Base-by-base conservation (phyloP, 257 asterid genomes). In the Nicotiana knightiana region DNA sequence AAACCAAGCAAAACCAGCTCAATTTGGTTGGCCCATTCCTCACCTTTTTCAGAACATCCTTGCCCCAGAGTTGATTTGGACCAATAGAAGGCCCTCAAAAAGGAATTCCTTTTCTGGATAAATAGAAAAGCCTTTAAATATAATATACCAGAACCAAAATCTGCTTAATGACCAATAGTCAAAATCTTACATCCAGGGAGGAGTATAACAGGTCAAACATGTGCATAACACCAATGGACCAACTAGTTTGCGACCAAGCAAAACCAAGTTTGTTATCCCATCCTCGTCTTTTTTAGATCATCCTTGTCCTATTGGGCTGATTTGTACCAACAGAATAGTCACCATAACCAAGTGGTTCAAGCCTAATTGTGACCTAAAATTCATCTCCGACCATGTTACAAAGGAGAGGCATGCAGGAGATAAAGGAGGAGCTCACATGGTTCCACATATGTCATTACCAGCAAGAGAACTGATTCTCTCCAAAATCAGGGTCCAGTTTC, bases 141-240 rank as follows among this genome's bases (percentile, higher is more conserved):
- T 64, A 30, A 12, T 12, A 64, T 64, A 67, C 26, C 66, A 80
- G n/a, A 76, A 9, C 67, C 48, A 77, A 21, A 33, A 55, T 73
- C 83, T 75, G 75, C 86, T 35, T 26, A 76, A 67, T 76, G 83
- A 79, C 66, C 82, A 64, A 37, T 5, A n/a, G 16, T 53, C 24
- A 58, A 76, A 53, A 16, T 4, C 39, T 59, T 59, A 78, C n/a
- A 30, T 28, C 70, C 67, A 24, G 35, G 67, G 67, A 16, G 13
- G 35, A 32, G 35, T 10, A 62, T 26, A 62, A 62, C 24, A 62
- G 9, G 35, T 26, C 67, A 26, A 24, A 62, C 67, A 62, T 62
- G 35, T 62, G 67, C 35, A 62, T 62, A 62, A 26, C 35, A 24
- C 35, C 35, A 62, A 62, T 62, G 15, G 70, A 30, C 70, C 70